Base-by-base conservation (phyloP, 23 red algal genomes). In the Gracilaria caudata region DNA sequence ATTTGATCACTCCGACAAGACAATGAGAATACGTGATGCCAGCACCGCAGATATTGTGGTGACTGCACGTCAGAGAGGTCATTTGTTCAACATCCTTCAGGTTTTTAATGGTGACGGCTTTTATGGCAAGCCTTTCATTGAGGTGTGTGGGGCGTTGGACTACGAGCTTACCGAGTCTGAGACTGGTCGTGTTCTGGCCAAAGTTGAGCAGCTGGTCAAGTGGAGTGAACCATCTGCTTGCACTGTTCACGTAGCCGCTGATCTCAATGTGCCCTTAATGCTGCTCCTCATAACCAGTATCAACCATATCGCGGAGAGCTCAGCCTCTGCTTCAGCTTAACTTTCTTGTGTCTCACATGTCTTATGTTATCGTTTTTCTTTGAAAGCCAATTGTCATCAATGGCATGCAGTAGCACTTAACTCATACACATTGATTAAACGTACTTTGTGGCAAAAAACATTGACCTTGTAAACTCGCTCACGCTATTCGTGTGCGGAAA, bases 21-120 rank as follows among this genome's bases (percentile, higher is more conserved):
- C 70, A 23, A 75, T 75, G 70, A 75, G 38, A 47, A 75, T 75
- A 75, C 70, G 70, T 75, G 70, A 75, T n/a, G 70, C 70, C 49
- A 7, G 40, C 43, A 75, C 70, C 12, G 5, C 4, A 2, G 19
- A 75, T 26, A 75, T 75, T 36, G 70, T 75, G 1, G 25, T 75
- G 5, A 75, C 70, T 26, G 47, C 70, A 13, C 70, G 70, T 26
- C 70, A 75, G 43, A 75, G 40, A 75, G 70, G 70, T 0, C 70
- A 75, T 5, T 33, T 75, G 21, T 75, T 75, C 70, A 26, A 25
- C 40, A 26, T 75, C 25, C 10, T 75, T 4, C 70, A 75, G 70
- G 40, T 75, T 8, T 75, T 75, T 14, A 75, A 75, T 75, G 70
- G 70, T 75, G 70, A 75, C 32, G 70, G 70, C 21, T 75, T 75